Evolutionary conservation across 768 basidiomycete species (phyloP), one percentile per base, ranked within the genome.

Genomic region (Gloeopeniophorella convolvens): DNA sequence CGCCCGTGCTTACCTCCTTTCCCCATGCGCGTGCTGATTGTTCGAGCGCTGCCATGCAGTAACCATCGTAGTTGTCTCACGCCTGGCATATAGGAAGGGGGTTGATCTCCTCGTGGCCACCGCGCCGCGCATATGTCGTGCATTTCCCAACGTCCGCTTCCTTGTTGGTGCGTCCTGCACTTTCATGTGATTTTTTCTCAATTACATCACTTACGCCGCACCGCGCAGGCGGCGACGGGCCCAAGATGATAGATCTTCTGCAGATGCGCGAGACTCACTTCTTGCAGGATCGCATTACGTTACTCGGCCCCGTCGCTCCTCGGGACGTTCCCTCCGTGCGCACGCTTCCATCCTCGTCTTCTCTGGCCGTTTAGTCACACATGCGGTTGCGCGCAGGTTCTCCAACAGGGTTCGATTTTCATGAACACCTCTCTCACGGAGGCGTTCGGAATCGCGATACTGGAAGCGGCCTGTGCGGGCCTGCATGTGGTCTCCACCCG

Each of bases 341-440:
- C 9, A 20, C 28, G 36, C 21, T 18, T n/a, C 51, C 16, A 12
- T 11, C 12, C 23, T 36, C 24, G 11, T 28, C 27, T 13, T 43
- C 31, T 6, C 3, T 37, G 7, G 15, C 40, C 18, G 4, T 30
- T 27, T 28, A 28, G 5, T 2, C 18, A 41, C 39, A 6, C 12
- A 33, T 27, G 28, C 43, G 20, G 21, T 12, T 8, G 24, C 9
- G 0, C 24, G 12, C 56, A 93, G 90, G 83, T 96, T n/a, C 76
- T 99, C 10, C 72, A 74, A 6, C 82, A 81, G 35, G 96, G 94
- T 1, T 76, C 89, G 11, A 93, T 99, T 53, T 99, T 86, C 68
- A 74, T 99, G 72, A 96, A 94, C 62, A 94, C 96, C 0, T 94
- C 92, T 0, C 75, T 98, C 21, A 98, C 95, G 1, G 96, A 98